These are phyloP conservation scores for Cutaneotrichosporon sp. DNA, from an alignment of 1,284 basidiomycete species.

Conservation along the genomic window DNA sequence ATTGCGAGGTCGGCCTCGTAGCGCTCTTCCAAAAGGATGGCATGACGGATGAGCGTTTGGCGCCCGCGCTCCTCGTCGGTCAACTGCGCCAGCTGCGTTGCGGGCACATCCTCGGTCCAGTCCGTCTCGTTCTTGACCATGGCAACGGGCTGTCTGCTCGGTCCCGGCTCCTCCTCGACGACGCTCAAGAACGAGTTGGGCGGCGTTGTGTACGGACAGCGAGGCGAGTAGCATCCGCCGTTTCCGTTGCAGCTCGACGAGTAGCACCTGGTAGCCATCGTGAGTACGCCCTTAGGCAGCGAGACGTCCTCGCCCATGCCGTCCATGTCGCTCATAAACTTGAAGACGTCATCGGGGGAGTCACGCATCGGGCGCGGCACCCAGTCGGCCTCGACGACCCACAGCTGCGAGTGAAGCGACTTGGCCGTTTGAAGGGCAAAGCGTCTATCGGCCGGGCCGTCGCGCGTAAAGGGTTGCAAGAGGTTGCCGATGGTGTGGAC, in stretches of 20 bases:
- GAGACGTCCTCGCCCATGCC: slow-evolving; percentile 9
- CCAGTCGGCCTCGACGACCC: slow-evolving; percentile 98
- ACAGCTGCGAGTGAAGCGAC: slow-evolving; percentile 85
- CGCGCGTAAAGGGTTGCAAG: slow-evolving; percentile 72
- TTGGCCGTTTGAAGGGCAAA: slow-evolving; percentile 83
- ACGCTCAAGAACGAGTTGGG: slow-evolving; percentile 37
- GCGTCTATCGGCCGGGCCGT: slow-evolving; percentile 69
- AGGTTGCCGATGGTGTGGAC: slow-evolving; percentile 81
- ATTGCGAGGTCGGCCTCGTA: slow-evolving; percentile 87
- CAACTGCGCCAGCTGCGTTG: slow-evolving; percentile 66
- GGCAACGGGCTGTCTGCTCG: background rate
- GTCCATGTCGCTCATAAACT: slow-evolving; percentile 90
- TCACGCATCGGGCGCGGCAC: slow-evolving; percentile 80
- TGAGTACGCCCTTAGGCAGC: slow-evolving; percentile 65
- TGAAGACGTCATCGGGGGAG: slow-evolving; percentile 92
- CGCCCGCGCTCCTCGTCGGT: slow-evolving; percentile 77
- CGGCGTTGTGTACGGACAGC: slow-evolving; percentile 66
- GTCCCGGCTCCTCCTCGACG: slow-evolving; percentile 15
- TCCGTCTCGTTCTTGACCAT: slow-evolving; percentile 38
- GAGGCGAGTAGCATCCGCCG: slow-evolving; percentile 61
- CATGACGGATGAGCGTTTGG: slow-evolving; percentile 87
- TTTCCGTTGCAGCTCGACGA: slow-evolving; percentile 53
- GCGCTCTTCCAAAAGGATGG: slow-evolving; percentile 85
- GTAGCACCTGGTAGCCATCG: slow-evolving; percentile 72
- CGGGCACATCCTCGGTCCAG: slow-evolving; percentile 74